These are phyloP conservation scores for Platanus orientalis DNA, from an alignment of 164 flowering plant genomes.

Conservation along the genomic window DNA sequence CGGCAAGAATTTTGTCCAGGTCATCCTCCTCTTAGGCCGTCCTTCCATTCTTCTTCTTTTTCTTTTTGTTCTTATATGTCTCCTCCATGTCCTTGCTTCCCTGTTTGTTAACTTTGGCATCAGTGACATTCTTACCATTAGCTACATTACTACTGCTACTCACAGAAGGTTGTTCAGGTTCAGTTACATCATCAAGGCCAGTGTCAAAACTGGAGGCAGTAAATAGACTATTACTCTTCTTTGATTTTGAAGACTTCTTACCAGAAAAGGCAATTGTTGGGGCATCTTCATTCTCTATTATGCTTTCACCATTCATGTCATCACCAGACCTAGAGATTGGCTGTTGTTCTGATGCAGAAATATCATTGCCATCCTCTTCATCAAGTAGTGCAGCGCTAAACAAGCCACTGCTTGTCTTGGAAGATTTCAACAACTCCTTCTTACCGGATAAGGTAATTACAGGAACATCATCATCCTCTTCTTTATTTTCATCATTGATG, in stretches of 20 bases:
- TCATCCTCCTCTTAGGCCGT: conserved; percentile 96
- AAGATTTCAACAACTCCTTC: conserved; percentile 51
- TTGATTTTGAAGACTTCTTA: conserved; percentile 50
- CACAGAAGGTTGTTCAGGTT: conserved; percentile 13
- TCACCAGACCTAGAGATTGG: background rate
- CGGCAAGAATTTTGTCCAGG: conserved; percentile 85
- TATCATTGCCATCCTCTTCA: conserved; percentile 16
- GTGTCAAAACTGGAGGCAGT: conserved; percentile 19
- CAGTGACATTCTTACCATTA: conserved; percentile 11
- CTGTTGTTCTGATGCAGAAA: background rate
- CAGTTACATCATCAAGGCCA: conserved; percentile 20
- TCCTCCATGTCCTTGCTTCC: conserved; percentile 33
- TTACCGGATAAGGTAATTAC: conserved; percentile 46
- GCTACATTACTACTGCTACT: conserved; percentile 15
- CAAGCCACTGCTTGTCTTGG: conserved; percentile 29
- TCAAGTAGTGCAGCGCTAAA: conserved; percentile 25
- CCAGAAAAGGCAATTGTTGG: conserved; percentile 40
- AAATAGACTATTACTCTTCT: conserved; percentile 30
- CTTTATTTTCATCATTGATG: conserved; percentile 2
- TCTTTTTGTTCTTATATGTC: conserved; percentile 78
- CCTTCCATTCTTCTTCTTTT: conserved; percentile 84
- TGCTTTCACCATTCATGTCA: conserved; percentile 2
- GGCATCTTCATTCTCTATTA: conserved; percentile 19
- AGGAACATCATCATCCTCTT: conserved; percentile 19
- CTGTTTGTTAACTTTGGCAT: conserved; percentile 21